Evolutionary conservation across 2,329 filamentous ascomycete genomes (phyloP).

Genomic region (Colletotrichum sp.): DNA sequence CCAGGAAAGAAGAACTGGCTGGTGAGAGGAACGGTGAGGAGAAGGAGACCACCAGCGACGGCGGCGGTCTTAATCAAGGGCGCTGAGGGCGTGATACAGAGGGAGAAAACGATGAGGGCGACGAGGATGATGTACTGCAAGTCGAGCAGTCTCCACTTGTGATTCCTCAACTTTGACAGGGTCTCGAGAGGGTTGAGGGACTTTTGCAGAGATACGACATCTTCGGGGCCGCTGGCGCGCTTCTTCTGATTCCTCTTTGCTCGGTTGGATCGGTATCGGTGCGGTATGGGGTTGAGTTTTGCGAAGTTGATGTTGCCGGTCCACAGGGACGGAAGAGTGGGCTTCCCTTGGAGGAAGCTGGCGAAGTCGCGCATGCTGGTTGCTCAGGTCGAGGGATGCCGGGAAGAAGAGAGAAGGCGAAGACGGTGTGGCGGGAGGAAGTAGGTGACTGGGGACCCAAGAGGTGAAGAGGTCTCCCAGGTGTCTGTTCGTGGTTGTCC

Average conservation of each 20-base stretch:
- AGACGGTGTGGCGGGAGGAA: not conserved
- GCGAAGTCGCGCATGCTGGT: conserved; percentile 42
- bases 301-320: conserved; percentile 46
- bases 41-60: conserved; percentile 68
- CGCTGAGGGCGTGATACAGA: conserved; percentile 83
- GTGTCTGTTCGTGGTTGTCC: not conserved
- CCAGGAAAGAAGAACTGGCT: conserved; percentile 92
- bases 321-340: conserved; percentile 41
- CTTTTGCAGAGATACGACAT: conserved; percentile 77
- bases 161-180: conserved; percentile 74
- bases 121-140: conserved; percentile 82
- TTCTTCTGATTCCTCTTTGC: conserved; percentile 44
- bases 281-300: conserved; percentile 46
- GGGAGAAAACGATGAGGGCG: conserved; percentile 79
- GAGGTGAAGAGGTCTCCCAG: conserved; percentile 1
- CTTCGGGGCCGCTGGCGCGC: conserved; percentile 48
- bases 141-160: conserved; percentile 84
- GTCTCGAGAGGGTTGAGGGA: conserved; percentile 85
- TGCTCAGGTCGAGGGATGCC: not conserved
- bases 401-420: not conserved
- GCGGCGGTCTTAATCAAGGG: conserved; percentile 79
- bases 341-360: conserved; percentile 42
- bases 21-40: conserved; percentile 82
- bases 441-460: not conserved
- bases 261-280: conserved; percentile 43